Evolutionary conservation across 2,329 filamentous ascomycete genomes (phyloP).

Genomic region (Xylaria arbuscula): DNA sequence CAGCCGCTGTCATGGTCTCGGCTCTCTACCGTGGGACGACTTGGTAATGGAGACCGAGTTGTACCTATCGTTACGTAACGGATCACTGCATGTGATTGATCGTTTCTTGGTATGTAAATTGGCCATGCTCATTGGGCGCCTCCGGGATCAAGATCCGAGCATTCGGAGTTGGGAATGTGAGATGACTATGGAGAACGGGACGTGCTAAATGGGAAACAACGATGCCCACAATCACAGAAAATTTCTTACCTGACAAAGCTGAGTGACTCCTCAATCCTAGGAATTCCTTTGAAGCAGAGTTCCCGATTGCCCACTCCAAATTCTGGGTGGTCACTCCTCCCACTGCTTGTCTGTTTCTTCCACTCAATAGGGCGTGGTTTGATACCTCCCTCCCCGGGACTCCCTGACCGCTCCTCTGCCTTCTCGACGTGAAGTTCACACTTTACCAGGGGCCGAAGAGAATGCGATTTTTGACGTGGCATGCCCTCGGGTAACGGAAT

Average conservation of each 20-base stretch:
- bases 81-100: constrained; percentile 45
- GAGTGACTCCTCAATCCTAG: constrained; percentile 73
- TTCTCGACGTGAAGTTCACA: constrained; percentile 85
- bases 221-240: constrained; percentile 25
- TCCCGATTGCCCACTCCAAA: constrained; percentile 65
- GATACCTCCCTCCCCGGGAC: constrained; percentile 54
- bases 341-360: constrained; percentile 68
- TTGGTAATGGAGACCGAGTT: neutral
- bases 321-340: constrained; percentile 70
- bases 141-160: constrained; percentile 33
- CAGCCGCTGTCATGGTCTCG: constrained; percentile 14
- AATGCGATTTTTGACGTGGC: constrained; percentile 62
- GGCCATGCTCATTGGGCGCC: constrained; percentile 36
- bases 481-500: constrained; percentile 68
- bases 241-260: constrained; percentile 76
- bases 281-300: constrained; percentile 69
- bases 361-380: constrained; percentile 67
- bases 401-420: constrained; percentile 52
- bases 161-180: constrained; percentile 31
- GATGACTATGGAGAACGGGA: constrained; percentile 9
- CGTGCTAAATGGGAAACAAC: constrained; percentile 20
- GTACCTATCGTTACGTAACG: constrained; percentile 38
- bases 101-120: constrained; percentile 39
- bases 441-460: constrained; percentile 79
- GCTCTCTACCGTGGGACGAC: constrained; percentile 11